A percentile compares a stretch with the other conserved stretches of the same genome.
Conservation (phyloP, 805 yeast species). For the Saccharomycopsis guyanensis region DNA sequence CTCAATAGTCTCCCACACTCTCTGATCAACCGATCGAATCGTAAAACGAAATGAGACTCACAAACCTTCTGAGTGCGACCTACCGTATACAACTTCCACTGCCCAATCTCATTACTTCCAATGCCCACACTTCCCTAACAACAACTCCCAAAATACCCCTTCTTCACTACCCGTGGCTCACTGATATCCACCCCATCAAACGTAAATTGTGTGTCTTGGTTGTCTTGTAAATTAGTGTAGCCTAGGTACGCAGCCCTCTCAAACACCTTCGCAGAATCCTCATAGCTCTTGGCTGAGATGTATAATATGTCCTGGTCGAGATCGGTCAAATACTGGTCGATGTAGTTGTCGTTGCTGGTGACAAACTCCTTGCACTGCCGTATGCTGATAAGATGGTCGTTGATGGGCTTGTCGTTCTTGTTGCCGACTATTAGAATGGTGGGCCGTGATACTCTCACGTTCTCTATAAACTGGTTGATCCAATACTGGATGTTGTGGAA, state of each 20-base stretch:
- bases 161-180: constrained; percentile 5
- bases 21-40: not conserved
- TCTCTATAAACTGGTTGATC: constrained; percentile 41
- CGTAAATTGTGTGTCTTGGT: constrained; percentile 24
- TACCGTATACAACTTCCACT: not conserved
- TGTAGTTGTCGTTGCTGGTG: constrained; percentile 4
- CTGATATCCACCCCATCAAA: constrained; percentile 31
- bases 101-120: not conserved
- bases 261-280: constrained; percentile 30
- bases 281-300: constrained; percentile 15
- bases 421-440: constrained; percentile 48
- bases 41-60: too few relatives aligned
- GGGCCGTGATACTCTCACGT: constrained; percentile 41
- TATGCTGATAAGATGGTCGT: constrained; percentile 15
- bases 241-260: constrained; percentile 34
- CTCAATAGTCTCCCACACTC: not conserved
- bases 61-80: not conserved
- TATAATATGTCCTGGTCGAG: constrained; percentile 16
- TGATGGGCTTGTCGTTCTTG: constrained; percentile 34
- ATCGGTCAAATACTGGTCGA: constrained; percentile 15
- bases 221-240: constrained; percentile 20
- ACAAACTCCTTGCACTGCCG: constrained; percentile 19
- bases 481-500: constrained; percentile 38
- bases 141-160: not conserved
- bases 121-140: not conserved